A percentile compares a stretch with the other conserved stretches of the same genome.
Conservation (phyloP, 2,329 filamentous ascomycete species). For the Fusarium sp. region DNA sequence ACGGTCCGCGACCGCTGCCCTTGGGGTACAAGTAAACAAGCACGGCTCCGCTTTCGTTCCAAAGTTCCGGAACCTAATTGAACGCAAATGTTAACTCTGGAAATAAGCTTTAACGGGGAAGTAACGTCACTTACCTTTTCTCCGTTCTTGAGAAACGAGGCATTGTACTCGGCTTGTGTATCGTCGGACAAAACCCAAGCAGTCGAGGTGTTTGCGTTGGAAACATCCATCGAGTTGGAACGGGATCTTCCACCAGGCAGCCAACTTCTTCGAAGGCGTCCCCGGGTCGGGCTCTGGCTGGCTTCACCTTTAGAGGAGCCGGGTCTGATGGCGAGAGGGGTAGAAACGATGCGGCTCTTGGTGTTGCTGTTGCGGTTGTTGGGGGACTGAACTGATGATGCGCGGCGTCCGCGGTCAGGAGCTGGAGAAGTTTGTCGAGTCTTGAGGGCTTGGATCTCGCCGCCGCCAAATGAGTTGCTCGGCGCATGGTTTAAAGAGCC, state of each 20-base stretch:
- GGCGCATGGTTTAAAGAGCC: conserved; percentile 47
- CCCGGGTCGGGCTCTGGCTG: conserved; percentile 58
- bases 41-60: conserved; percentile 70
- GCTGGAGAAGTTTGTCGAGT: conserved; percentile 49
- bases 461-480: conserved; percentile 14
- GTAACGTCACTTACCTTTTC: conserved; percentile 61
- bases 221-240: conserved; percentile 58
- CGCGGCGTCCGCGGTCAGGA: conserved; percentile 57
- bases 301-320: conserved; percentile 45
- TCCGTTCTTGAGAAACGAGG: conserved; percentile 60
- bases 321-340: conserved; percentile 48
- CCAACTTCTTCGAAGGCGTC: conserved; percentile 65
- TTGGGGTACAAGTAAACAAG: conserved; percentile 67
- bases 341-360: conserved; percentile 48
- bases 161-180: conserved; percentile 66
- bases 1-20: conserved; percentile 62
- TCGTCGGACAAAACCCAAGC: conserved; percentile 69
- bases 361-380: conserved; percentile 42
- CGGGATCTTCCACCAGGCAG: conserved; percentile 63
- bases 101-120: conserved; percentile 12
- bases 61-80: conserved; percentile 70
- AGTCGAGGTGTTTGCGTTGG: conserved; percentile 38
- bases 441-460: conserved; percentile 39
- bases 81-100: conserved; percentile 27
- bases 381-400: conserved; percentile 60